Conservation (phyloP, 345 rosid species). For the Acer saccharum region DNA sequence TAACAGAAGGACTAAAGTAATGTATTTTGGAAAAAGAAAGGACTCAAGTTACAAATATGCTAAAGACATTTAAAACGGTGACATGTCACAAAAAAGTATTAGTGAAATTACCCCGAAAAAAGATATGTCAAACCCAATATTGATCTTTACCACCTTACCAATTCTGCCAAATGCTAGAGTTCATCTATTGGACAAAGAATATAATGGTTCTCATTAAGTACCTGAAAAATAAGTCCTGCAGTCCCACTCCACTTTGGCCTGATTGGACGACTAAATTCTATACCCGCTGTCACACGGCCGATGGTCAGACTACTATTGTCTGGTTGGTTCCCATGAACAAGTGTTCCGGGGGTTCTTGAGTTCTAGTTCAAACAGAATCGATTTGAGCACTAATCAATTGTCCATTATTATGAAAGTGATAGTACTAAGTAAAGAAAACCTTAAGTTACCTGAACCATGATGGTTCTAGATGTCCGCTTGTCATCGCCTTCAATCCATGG, state of each 20-base stretch:
- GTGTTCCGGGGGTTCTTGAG: slow-evolving; percentile 94
- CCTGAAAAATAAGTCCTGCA: slow-evolving; percentile 87
- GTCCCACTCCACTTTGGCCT: slow-evolving; percentile 98
- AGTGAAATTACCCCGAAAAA: no score
- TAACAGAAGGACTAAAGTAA: no score
- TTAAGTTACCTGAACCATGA: slow-evolving; percentile 77
- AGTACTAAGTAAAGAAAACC: not conserved
- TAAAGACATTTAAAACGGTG: no score
- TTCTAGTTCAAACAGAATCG: slow-evolving; percentile 49
- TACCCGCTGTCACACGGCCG: slow-evolving; percentile 77
- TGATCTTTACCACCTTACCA: not conserved
- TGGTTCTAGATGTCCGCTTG: slow-evolving; percentile 87
- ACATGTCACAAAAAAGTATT: no score
- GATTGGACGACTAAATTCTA: slow-evolving; percentile 87
- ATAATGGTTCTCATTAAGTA: slow-evolving; percentile 19
- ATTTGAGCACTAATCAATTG: slow-evolving; percentile 22
- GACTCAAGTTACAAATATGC: no score
- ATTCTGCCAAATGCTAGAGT: not conserved
- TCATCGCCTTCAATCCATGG: slow-evolving; percentile 99
- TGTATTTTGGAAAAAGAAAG: no score
- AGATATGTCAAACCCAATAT: not conserved
- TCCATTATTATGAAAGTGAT: slow-evolving; percentile 10
- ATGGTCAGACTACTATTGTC: slow-evolving; percentile 69
- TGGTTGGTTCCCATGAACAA: slow-evolving; percentile 87
- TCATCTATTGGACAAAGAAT: not conserved